phyloP scores from a whole-genome alignment of 2,329 filamentous ascomycete species.

The Aspergillus novoparasiticus region DNA sequence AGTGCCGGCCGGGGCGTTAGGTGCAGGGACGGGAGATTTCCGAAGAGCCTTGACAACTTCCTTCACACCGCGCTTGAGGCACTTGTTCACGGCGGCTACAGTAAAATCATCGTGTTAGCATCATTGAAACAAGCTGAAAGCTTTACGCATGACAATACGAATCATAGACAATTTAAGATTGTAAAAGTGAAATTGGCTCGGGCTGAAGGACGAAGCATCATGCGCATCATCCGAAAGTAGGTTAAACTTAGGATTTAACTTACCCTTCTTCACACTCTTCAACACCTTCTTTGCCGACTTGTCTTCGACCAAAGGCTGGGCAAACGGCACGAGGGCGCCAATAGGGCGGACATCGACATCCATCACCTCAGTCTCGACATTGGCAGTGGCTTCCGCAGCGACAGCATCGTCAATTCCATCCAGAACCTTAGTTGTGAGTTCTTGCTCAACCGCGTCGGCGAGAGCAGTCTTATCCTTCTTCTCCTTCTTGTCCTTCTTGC shows the following conservation, averaged over 20 bases:
- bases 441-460: slow-evolving; percentile 43
- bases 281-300: slow-evolving; percentile 55
- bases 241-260: slow-evolving; percentile 11
- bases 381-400: slow-evolving; percentile 23
- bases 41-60: slow-evolving; percentile 98
- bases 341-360: slow-evolving; percentile 38
- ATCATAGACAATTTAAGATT: not conserved
- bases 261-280: slow-evolving; percentile 56
- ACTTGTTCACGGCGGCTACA: slow-evolving; percentile 89
- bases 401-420: slow-evolving; percentile 38
- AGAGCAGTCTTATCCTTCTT: slow-evolving; percentile 46
- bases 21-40: slow-evolving; percentile 77
- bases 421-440: slow-evolving; percentile 39
- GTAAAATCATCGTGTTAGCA: slow-evolving; percentile 22
- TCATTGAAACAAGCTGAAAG: not conserved
- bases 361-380: slow-evolving; percentile 30
- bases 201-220: not conserved
- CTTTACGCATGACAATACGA: not conserved
- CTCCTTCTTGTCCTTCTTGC: slow-evolving; percentile 51
- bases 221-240: not conserved
- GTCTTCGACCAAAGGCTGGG: slow-evolving; percentile 53
- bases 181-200: not conserved
- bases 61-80: slow-evolving; percentile 96
- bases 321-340: slow-evolving; percentile 53
- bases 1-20: slow-evolving; percentile 62